Evolutionary conservation across 192 early-diverging fungal species (phyloP), one percentile per base, ranked within the genome.

Genomic region (Coemansia sp.): DNA sequence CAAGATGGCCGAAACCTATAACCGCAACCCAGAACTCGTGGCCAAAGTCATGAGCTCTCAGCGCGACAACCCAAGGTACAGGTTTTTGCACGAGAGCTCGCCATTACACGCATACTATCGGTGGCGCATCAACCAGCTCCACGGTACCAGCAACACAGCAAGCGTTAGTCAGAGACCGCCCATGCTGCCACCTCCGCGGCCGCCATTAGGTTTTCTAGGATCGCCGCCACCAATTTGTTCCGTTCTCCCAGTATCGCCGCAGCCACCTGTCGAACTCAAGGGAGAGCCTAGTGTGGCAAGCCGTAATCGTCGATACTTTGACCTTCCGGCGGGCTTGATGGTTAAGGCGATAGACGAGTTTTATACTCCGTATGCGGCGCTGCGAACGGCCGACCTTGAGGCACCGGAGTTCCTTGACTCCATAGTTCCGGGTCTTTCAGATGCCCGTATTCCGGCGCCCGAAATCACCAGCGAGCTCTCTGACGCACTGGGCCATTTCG

Each of bases 301-400:
- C 5, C 16, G 29, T 33, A 17, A 1, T 56, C 45, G 11, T 6
- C 68, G 35, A 29, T 81, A 81, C 48, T 62, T 64, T 66, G 64
- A 62, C 27, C 64, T 76, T 13, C 79, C 79, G 14, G 74, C 74
- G 5, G 62, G 79, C 2, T 16, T 81, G 4, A 81, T 81, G 79
- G 31, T 75, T 1, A 50, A 42, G 29, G 63, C 41, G 3, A 56
- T 63, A 8, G 34, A 27, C 21, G 70, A 57, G 42, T 64, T 66
- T 29, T 42, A 69, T 60, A 9, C 35, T 39, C 50, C 72, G 7
- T 71, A 80, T 31, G 34, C 62, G 24, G 41, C 78, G 14, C 45
- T 72, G 11, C 60, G 57, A 2, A 39, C 48, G 3, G 59, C 50
- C 0, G 59, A 63, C 6, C 45, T 81, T 13, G 78, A 75, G n/a